Evolutionary conservation across 2,329 filamentous ascomycete genomes (phyloP), one percentile per base, ranked within the genome.

Genomic region (Chrysoporthe cubensis): DNA sequence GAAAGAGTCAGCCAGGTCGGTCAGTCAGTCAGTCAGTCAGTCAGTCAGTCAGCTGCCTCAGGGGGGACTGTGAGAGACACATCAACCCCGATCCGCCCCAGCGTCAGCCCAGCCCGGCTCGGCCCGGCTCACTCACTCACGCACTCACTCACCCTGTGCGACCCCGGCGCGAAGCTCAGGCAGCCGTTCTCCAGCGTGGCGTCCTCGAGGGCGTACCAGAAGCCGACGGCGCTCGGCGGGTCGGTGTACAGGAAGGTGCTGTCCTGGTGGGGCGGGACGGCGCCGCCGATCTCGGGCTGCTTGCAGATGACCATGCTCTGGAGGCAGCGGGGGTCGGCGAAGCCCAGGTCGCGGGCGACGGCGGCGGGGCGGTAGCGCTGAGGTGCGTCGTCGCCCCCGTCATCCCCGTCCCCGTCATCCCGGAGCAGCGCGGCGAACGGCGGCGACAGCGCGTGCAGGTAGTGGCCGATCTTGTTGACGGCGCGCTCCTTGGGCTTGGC

Each of bases 291-390:
- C 80, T 96, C 93, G 32, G 96, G 94, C 81, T 97, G 95, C 80
- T 99, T 99, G 87, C 94, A 97, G 74, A 99, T 98, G 40, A 98
- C 86, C 96, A 99, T 99, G 78, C 91, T 96, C 83, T 99, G 96
- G 64, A 99, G 83, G 69, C 85, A 87, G 26, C 91, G 84, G 1
- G 94, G 92, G 77, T 97, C 92, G 4, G 72, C 74, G 81, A 94
- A 97, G 2, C 91, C 91, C 13, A 97, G 83, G 9, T 85, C 85
- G 57, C 82, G 81, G 0, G 94, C 93, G 16, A 97, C 88, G 5
- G 84, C 87, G 0, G 82, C 83, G 0, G 86, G 85, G 74, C 44
- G 74, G 77, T n/a, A 85, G 74, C 44, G 74, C 76, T n/a, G 78
- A 79, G 78, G 76, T 48, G 75, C 75, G 1, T 75, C 77, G 13